A percentile compares a stretch with the other conserved stretches of the same genome.
Evolutionary conservation across 2,329 filamentous ascomycete species (phyloP).

Genomic region (Aureobasidium leucospermi): DNA sequence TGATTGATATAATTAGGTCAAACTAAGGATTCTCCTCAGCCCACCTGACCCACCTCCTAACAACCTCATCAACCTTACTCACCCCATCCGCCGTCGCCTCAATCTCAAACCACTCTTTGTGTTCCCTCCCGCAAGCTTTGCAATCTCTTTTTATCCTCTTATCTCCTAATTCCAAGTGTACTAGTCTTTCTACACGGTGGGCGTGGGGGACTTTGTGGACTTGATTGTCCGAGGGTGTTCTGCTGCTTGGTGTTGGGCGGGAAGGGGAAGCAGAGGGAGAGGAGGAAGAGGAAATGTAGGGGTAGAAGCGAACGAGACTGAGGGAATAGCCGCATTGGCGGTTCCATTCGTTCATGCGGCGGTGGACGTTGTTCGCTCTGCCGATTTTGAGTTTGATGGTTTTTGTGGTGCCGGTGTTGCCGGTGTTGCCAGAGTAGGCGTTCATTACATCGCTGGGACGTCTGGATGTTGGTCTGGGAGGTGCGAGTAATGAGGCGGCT

Average conservation of each 20-base stretch:
- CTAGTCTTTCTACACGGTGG: conserved; percentile 79
- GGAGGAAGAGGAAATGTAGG: conserved; percentile 50
- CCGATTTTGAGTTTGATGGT: conserved; percentile 63
- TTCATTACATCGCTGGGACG: conserved; percentile 28
- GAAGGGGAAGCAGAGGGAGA: conserved; percentile 21
- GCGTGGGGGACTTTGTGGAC: conserved; percentile 72
- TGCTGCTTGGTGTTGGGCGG: conserved; percentile 8
- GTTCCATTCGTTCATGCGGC: conserved; percentile 86
- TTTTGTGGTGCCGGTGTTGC: conserved; percentile 32
- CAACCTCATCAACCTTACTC: conserved; percentile 60
- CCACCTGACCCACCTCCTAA: conserved; percentile 82
- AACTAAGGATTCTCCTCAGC: conserved; percentile 43
- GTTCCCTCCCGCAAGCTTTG: conserved; percentile 70
- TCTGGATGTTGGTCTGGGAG: conserved; percentile 18
- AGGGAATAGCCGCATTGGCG: conserved; percentile 86
- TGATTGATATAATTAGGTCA: background rate
- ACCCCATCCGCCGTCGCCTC: conserved; percentile 66
- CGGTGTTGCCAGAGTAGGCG: conserved; percentile 23
- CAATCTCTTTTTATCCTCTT: conserved; percentile 58
- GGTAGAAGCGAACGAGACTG: conserved; percentile 85
- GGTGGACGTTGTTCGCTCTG: conserved; percentile 72
- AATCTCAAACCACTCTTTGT: conserved; percentile 94
- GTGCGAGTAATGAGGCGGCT: conserved; percentile 27
- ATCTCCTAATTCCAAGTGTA: conserved; percentile 77
- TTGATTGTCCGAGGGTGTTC: conserved; percentile 17